Evolutionary conservation across 768 basidiomycete species (phyloP).

Genomic region (Leccinum variicolor): DNA sequence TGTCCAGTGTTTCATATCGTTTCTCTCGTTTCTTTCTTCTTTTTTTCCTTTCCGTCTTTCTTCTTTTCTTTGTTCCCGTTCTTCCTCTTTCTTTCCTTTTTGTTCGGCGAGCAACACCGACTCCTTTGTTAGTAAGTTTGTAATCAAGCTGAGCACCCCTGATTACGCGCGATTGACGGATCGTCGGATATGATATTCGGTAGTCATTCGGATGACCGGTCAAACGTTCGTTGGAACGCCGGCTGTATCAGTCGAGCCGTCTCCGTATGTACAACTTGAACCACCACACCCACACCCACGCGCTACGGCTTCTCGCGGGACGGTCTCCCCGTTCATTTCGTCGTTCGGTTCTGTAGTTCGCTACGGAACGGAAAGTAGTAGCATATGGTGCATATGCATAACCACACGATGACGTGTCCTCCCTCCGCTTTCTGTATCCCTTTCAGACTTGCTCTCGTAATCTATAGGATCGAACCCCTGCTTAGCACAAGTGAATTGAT

Average conservation of each 20-base stretch:
- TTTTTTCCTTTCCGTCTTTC: no score
- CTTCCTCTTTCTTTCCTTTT: no score
- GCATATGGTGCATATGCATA: neutral
- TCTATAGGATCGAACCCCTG: neutral
- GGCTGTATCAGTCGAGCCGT: slow-evolving; percentile 5
- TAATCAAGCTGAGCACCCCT: neutral
- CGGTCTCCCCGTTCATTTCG: neutral
- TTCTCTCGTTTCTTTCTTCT: no score
- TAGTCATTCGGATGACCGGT: slow-evolving; percentile 1
- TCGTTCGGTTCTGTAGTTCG: neutral
- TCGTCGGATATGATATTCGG: slow-evolving; percentile 1
- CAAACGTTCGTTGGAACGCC: neutral
- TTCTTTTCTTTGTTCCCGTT: no score
- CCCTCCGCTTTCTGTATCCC: neutral
- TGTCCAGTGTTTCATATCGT: no score
- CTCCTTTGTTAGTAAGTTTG: no score
- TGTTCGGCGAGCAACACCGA: no score
- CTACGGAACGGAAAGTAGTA: neutral
- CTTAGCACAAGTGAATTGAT: neutral
- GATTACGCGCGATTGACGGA: slow-evolving; percentile 11
- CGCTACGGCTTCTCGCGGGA: neutral
- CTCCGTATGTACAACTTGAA: slow-evolving; percentile 3
- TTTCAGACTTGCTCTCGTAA: neutral
- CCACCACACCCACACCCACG: neutral
- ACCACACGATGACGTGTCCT: neutral